These are phyloP conservation scores for Leccinum fuscescens DNA, from an alignment of 1,284 basidiomycete genomes.

Conservation along the genomic window DNA sequence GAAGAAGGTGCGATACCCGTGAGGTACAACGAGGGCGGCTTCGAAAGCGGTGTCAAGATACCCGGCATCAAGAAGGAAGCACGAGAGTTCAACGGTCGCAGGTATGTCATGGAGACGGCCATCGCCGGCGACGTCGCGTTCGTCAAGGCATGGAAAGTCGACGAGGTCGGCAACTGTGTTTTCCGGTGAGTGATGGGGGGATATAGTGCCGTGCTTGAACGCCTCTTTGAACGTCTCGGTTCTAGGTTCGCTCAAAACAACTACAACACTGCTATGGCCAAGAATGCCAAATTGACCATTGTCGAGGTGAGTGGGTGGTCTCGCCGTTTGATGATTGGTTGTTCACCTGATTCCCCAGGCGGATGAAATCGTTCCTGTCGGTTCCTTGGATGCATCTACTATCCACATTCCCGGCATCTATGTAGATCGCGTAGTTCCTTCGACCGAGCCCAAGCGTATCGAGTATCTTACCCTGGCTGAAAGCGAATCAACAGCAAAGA, in stretches of 20 bases:
- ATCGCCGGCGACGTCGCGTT: slow-evolving; percentile 89
- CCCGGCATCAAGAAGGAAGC: slow-evolving; percentile 79
- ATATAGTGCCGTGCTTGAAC: neutral
- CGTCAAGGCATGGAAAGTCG: slow-evolving; percentile 93
- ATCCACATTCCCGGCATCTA: slow-evolving; percentile 88
- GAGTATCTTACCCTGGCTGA: slow-evolving; percentile 73
- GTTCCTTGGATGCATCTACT: slow-evolving; percentile 79
- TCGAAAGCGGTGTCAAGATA: slow-evolving; percentile 62
- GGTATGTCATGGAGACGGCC: slow-evolving; percentile 86
- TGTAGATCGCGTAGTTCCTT: slow-evolving; percentile 82
- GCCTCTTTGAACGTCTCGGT: neutral
- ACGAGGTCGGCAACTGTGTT: slow-evolving; percentile 84
- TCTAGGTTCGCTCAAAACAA: slow-evolving; percentile 80
- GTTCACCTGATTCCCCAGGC: no score
- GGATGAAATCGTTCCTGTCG: slow-evolving; percentile 38
- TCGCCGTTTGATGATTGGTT: no score
- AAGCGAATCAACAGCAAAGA: slow-evolving; percentile 27
- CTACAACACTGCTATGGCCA: no score
- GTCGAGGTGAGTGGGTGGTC: no score
- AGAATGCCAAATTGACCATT: no score
- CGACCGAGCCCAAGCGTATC: slow-evolving; percentile 77
- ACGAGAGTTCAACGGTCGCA: slow-evolving; percentile 77
- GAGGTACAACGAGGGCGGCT: slow-evolving; percentile 68
- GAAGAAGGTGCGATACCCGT: slow-evolving; percentile 78
- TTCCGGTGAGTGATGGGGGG: slow-evolving; percentile 54